phyloP scores from a whole-genome alignment of 371 early-diverging fungal species.

The Zancudomyces culisetae region DNA sequence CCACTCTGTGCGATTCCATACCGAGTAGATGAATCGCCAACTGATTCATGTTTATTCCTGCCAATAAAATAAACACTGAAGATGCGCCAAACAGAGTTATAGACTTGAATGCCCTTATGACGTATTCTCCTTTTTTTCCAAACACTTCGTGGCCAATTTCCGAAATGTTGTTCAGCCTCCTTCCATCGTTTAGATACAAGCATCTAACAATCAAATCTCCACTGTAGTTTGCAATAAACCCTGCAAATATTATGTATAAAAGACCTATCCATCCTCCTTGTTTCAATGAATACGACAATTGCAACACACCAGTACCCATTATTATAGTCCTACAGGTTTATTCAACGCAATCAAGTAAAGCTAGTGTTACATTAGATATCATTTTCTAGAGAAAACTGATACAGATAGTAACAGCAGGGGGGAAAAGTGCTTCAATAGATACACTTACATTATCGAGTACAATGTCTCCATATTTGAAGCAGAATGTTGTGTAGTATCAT shows the following conservation, averaged over 20 bases:
- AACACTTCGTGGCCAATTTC: slow-evolving; percentile 21
- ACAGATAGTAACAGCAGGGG: background rate
- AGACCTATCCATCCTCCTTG: slow-evolving; percentile 70
- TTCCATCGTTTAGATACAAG: slow-evolving; percentile 39
- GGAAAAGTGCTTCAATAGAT: background rate
- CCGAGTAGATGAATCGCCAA: background rate
- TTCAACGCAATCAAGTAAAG: too few species aligned
- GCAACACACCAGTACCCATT: slow-evolving; percentile 69
- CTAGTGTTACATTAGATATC: too few species aligned
- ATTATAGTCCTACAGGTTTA: slow-evolving; percentile 6
- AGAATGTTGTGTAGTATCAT: background rate
- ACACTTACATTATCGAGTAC: background rate
- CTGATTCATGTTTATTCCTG: slow-evolving; percentile 37
- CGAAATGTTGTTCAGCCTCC: slow-evolving; percentile 15
- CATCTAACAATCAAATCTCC: slow-evolving; percentile 48
- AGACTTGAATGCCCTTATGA: slow-evolving; percentile 13
- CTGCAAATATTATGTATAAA: slow-evolving; percentile 48
- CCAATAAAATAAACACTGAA: slow-evolving; percentile 57
- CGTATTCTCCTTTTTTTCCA: slow-evolving; percentile 9
- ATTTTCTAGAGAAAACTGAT: background rate
- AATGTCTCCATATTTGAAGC: background rate
- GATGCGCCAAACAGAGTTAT: slow-evolving; percentile 39
- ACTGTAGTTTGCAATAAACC: slow-evolving; percentile 47
- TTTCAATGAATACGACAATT: slow-evolving; percentile 56
- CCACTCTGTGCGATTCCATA: background rate